Conservation (phyloP, 148 eudicot genomes). For the Pouteria glomerata region DNA sequence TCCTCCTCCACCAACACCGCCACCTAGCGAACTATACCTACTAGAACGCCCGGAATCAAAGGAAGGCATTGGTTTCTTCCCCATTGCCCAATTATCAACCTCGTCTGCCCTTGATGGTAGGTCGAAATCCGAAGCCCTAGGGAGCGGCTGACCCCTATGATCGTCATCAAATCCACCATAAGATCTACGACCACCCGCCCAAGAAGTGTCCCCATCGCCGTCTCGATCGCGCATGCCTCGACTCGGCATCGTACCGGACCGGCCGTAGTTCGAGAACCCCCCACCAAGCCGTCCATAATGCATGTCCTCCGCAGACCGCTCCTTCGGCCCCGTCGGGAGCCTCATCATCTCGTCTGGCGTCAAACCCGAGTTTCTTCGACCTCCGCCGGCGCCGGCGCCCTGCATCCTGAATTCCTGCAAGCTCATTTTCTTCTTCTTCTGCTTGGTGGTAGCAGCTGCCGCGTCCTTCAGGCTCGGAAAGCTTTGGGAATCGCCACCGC, state of each 20-base stretch:
- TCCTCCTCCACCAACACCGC: slow-evolving; percentile 23
- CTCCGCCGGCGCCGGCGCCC: slow-evolving; percentile 40
- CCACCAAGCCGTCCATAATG: slow-evolving; percentile 45
- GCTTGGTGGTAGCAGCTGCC: slow-evolving; percentile 5
- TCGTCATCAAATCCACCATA: slow-evolving; percentile 46
- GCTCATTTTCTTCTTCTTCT: slow-evolving; percentile 10
- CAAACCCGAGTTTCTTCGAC: slow-evolving; percentile 30
- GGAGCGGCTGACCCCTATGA: slow-evolving; percentile 18
- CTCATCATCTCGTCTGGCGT: slow-evolving; percentile 51
- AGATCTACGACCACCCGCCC: slow-evolving; percentile 25
- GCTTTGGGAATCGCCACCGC: slow-evolving; percentile 10
- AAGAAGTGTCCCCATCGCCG: slow-evolving; percentile 18
- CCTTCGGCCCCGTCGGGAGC: slow-evolving; percentile 75
- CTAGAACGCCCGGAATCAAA: slow-evolving; percentile 26
- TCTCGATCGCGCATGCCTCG: slow-evolving; percentile 10
- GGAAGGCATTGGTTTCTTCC: slow-evolving; percentile 34
- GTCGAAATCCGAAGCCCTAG: slow-evolving; percentile 39
- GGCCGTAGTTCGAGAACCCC: slow-evolving; percentile 50
- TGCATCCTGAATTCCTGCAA: slow-evolving; percentile 4
- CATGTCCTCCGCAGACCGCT: slow-evolving; percentile 48
- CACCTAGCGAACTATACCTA: slow-evolving; percentile 50
- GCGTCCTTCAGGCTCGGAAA: slow-evolving; percentile 11
- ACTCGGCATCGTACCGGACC: slow-evolving; percentile 17
- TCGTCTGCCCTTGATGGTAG: slow-evolving; percentile 76
- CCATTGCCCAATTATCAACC: slow-evolving; percentile 71